Evolutionary conservation across 139 green algal species (phyloP), one percentile per base, ranked within the genome.

Genomic region (Micromonas commoda): DNA sequence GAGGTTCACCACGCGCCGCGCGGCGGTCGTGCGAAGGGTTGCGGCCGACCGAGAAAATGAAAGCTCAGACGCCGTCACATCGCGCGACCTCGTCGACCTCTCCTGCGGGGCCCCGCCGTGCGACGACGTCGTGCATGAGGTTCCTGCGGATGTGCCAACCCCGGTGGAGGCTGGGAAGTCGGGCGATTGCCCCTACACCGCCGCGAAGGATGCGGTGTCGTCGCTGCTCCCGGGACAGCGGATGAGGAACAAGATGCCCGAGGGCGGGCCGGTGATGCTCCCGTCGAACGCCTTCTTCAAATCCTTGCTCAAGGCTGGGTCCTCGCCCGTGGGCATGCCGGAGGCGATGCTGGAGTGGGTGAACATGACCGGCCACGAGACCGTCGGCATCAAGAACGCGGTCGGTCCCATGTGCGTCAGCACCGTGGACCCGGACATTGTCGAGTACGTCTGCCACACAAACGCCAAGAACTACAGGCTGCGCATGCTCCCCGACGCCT

Each of bases 401-500:
- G 57, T 78, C 61, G 71, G 71, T 9, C 71, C 71, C 21, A 33
- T 54, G 60, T 78, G 71, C 71, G 71, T 78, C 24, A 61, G 31
- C 51, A 78, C 61, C 61, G 24, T 78, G 1, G 77, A 82, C 28
- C 88, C 89, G 0, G 85, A 89, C 2, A 82, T 87, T 72, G 79
- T 93, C 6, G 80, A 89, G 71, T 83, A 92, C 77, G 77, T 92
- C 19, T 90, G 82, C 66, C 67, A 77, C 33, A 77, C 80, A 33
- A 91, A 91, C 68, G 81, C 85, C 4, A 84, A 85, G n/a, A 92
- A 92, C 82, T 93, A 92, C 74, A 64, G 39, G 23, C 38, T 80
- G n/a, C 82, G 89, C 3, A 91, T 89, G 81, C 82, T 91, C 54
- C 88, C 53, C 1, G 89, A 91, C 81, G 87, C 91, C 3, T 93